Percentiles rank a stretch among this genome's conserved stretches.
phyloP scores from a whole-genome alignment of 192 early-diverging fungal species.

The Haplosporangium gracile region DNA sequence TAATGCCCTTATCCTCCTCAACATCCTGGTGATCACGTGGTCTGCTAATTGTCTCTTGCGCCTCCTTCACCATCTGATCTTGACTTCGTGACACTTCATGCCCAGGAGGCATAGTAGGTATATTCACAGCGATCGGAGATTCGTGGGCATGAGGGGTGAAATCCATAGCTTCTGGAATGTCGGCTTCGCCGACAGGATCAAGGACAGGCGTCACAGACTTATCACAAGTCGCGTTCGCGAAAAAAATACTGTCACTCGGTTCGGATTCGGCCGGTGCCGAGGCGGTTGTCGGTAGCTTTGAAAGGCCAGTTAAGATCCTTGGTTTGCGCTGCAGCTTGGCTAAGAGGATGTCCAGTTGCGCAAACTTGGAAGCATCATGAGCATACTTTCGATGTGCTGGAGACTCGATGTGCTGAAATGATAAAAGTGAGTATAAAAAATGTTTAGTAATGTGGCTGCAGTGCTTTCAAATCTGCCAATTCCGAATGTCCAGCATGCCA shows the following conservation, averaged over 20 bases:
- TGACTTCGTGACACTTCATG: not conserved
- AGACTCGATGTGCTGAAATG: conserved; percentile 26
- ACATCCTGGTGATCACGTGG: not conserved
- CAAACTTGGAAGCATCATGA: conserved; percentile 32
- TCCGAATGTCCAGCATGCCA: not conserved
- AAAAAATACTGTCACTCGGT: not conserved
- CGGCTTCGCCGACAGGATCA: not conserved
- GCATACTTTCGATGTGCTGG: conserved; percentile 28
- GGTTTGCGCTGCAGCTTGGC: conserved; percentile 23
- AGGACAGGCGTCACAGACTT: not conserved
- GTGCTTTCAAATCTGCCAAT: not conserved
- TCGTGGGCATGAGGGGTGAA: not conserved
- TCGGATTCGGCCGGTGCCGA: not conserved
- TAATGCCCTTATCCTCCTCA: not conserved
- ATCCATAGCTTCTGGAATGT: not conserved
- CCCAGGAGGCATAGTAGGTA: not conserved
- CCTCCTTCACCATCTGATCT: not conserved
- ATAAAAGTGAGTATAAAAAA: not conserved
- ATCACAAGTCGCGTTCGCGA: not conserved
- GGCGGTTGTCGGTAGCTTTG: not conserved
- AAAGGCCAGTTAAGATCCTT: not conserved
- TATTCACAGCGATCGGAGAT: too few species aligned
- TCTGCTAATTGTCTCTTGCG: not conserved
- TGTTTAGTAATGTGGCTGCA: not conserved
- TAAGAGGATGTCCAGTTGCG: conserved; percentile 29